Evolutionary conservation across 202 grass and related monocot genomes (phyloP).

Genomic region (Cymbopogon flexuosus): DNA sequence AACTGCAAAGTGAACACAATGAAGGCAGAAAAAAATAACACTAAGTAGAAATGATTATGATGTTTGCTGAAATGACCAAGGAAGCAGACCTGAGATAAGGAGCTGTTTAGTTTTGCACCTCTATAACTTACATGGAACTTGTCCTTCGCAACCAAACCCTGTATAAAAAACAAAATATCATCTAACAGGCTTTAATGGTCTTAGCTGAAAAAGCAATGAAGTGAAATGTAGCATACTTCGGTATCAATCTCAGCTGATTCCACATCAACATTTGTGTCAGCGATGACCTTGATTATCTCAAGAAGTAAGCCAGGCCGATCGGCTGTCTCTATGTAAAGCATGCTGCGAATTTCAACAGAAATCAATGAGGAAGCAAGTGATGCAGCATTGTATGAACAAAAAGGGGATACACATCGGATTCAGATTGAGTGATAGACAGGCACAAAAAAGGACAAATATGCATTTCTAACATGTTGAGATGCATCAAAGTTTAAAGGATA

Average conservation of each 20-base stretch:
- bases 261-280: conserved; percentile 71
- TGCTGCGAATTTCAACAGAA: conserved; percentile 40
- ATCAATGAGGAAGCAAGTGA: conserved; percentile 28
- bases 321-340: conserved; percentile 93
- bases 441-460: not conserved
- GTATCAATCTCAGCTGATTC: conserved; percentile 96
- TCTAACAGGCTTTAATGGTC: not conserved
- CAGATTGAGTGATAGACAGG: not conserved
- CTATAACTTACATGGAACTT: conserved; percentile 96
- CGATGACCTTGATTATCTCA: conserved; percentile 75
- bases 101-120: conserved; percentile 81
- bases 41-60: not conserved
- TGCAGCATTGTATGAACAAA: not conserved
- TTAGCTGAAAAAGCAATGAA: not conserved
- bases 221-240: conserved; percentile 48
- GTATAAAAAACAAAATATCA: conserved; percentile 30
- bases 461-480: not conserved
- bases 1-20: not conserved
- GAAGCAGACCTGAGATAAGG: conserved; percentile 65
- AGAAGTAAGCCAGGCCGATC: conserved; percentile 82
- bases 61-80: conserved; percentile 5
- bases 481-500: not conserved
- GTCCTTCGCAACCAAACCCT: conserved; percentile 93
- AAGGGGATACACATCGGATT: not conserved
- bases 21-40: not conserved